Base-by-base conservation (phyloP, 257 asterid genomes). In the Linaria vulgaris region DNA sequence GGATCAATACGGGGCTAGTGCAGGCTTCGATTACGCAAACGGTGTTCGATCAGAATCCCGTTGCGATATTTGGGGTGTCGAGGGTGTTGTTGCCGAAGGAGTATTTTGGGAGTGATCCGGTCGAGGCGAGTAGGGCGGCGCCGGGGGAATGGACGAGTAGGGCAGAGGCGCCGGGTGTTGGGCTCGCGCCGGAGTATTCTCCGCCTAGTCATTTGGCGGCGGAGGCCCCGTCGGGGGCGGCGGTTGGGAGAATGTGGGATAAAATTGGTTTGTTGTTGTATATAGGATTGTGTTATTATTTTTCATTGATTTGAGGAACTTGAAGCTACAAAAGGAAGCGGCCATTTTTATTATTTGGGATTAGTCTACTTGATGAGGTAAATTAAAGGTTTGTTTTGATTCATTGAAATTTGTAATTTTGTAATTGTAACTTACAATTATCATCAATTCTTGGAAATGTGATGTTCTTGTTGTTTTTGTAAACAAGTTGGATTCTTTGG, bases 11-110 rank as follows among this genome's bases (percentile, higher is more conserved):
- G 15, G 98, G 98, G 3, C 68, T 88, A 38, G 85, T 85, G 6
- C 74, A 46, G 72, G 98, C 96, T 0, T 78, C 87, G 19, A 86
- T 91, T 5, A 88, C 98, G 0, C 96, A 85, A 22, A 91, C 96
- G 41, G 95, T 88, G 48, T 83, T 86, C 67, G 96, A 91, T 75
- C 92, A 88, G 74, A 91, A 91, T 6, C 98, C 98, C 9, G 92
- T 91, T 15, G 88, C 96, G 0, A 88, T 91, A 43, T 91, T 91
- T 20, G 96, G 98, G 47, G 79, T 91, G 5, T 91, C 95, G 0
- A 75, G 62, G 44, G 98, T 91, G 0, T 70, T 91, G 53, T 74
- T 91, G 56, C 96, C 98, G 5, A 72, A 45, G 51, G 98, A 91
- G 44, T 81, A 71, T 41, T 91, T 91, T 55, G 95, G 90, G 64